Evolutionary conservation across 352 stramenopile species (phyloP), one percentile per base, ranked within the genome.

Genomic region (Pythium plurisporium): DNA sequence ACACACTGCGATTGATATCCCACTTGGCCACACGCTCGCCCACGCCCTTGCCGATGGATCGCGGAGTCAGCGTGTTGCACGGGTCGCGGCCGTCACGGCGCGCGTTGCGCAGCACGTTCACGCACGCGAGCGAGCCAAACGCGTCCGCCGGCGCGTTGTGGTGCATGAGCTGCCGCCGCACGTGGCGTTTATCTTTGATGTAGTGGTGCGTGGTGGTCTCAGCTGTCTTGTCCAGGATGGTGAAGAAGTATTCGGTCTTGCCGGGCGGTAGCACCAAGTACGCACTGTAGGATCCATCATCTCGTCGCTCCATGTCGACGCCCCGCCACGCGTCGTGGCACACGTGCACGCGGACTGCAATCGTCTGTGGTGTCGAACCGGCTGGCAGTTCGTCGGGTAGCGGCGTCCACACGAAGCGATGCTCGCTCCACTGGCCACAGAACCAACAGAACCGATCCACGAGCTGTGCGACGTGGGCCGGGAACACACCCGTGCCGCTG

Each of bases 1-100:
- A 91, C 3, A 91, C 81, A 23, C 75, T 87, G 51, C 85, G 83
- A 71, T 91, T 88, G 54, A 91, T 91, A 52, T 91, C 82, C 82
- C 82, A 91, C 44, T 62, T 34, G 50, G 65, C 55, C 59, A 59
- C 11, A 27, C 66, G 61, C 22, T 74, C 69, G 36, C 48, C 81
- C 27, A 37, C 79, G 36, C 54, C 71, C 34, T 73, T 77, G 19
- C 68, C 74, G 0, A 66, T 73, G 19, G 72, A 82, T 11, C 82
- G 77, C 14, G 82, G 82, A 31, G 83, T 67, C 12, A 89, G 65
- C 17, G 79, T 82, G 59, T 89, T 87, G 63, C 82, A 91, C 14
- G 82, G 82, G 12, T 91, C 80, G 14, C 76, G 62, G 2, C 74
- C 77, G 43, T 87, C 82, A 3, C 77, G 69, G 17, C 75, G 62